Percentiles rank a stretch among this genome's conserved stretches.
These are phyloP conservation scores for Pueraria montana DNA, from an alignment of 306 rosid genomes.

Conservation along the genomic window DNA sequence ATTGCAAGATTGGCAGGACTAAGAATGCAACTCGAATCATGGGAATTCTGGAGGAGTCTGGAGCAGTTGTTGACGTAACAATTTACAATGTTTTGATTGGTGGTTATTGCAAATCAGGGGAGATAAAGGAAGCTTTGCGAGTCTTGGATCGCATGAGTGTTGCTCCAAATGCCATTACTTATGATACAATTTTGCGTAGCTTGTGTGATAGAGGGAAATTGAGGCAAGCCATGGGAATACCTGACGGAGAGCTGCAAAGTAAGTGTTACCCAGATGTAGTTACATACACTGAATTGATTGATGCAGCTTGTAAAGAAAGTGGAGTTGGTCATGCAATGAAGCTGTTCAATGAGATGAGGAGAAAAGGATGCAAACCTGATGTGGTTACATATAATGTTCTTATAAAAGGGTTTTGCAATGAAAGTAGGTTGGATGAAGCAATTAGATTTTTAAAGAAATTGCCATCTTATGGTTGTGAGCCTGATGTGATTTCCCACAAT, in stretches of 20 bases:
- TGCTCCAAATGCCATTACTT: conserved; percentile 76
- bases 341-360: conserved; percentile 80
- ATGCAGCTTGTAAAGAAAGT: conserved; percentile 82
- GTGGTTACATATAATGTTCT: conserved; percentile 86
- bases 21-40: conserved; percentile 72
- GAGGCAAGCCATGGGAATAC: conserved; percentile 82
- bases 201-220: conserved; percentile 75
- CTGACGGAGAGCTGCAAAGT: conserved; percentile 65
- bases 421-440: conserved; percentile 85
- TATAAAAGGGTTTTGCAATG: conserved; percentile 67
- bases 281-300: conserved; percentile 78
- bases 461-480: conserved; percentile 75
- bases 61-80: conserved; percentile 77
- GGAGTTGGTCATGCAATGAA: conserved; percentile 89
- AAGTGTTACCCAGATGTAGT: conserved; percentile 84
- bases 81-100: conserved; percentile 64
- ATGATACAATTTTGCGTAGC: conserved; percentile 71
- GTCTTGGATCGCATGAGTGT: conserved; percentile 76
- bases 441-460: conserved; percentile 68
- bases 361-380: conserved; percentile 81
- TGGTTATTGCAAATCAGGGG: conserved; percentile 71
- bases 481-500: conserved; percentile 80
- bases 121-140: conserved; percentile 67
- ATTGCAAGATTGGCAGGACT: conserved; percentile 72
- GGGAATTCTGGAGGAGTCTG: conserved; percentile 71